These are phyloP conservation scores for Cyanophora paradoxa DNA, from an alignment of 78 protist species.

Conservation along the genomic window DNA sequence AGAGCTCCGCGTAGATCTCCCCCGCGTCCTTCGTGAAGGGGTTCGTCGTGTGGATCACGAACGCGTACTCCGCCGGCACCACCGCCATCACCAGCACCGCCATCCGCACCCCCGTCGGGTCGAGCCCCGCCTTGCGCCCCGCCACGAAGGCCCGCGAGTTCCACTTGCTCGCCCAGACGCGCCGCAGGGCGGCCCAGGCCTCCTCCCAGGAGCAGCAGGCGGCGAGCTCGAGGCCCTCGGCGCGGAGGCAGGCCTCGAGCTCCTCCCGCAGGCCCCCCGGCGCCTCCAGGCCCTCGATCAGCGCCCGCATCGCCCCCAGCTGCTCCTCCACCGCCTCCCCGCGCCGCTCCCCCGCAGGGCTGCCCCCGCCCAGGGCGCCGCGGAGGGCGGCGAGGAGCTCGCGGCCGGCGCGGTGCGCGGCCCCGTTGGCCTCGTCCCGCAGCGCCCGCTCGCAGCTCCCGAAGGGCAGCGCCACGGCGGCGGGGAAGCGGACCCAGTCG, in stretches of 20 bases:
- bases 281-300: background rate
- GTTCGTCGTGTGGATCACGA: conserved; percentile 17
- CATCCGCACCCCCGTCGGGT: conserved; percentile 11
- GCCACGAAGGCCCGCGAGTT: conserved; percentile 7
- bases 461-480: too few species aligned
- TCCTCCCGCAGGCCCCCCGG: background rate
- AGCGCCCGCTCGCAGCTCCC: too few species aligned
- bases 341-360: too few species aligned
- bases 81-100: conserved; percentile 14
- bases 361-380: too few species aligned
- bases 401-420: too few species aligned
- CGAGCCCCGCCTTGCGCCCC: too few species aligned
- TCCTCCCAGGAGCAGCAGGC: background rate
- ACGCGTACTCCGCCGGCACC: conserved; percentile 21
- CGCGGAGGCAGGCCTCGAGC: background rate
- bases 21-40: background rate
- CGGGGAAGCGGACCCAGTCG: too few species aligned
- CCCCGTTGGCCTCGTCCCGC: too few species aligned
- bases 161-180: conserved; percentile 21
- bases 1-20: conserved; percentile 15
- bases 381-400: too few species aligned
- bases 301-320: background rate
- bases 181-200: background rate
- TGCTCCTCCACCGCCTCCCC: too few species aligned
- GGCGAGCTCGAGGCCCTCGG: background rate